Evolutionary conservation across 2,329 filamentous ascomycete species (phyloP).

Genomic region (Arachnomyces sp.): DNA sequence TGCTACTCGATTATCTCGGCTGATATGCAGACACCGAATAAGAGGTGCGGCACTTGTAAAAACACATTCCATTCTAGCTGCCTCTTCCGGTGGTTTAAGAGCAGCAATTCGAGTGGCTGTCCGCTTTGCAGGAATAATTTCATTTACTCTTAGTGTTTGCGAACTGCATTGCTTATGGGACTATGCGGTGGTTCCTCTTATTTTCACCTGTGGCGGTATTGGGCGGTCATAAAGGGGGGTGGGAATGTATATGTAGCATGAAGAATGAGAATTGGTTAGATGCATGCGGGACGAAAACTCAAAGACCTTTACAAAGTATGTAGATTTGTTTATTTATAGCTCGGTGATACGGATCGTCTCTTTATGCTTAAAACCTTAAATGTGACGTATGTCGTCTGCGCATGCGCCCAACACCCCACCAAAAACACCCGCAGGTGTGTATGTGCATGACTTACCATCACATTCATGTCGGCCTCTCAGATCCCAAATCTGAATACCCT

Average conservation of each 20-base stretch:
- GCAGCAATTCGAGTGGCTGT: conserved; percentile 82
- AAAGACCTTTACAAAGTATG: too few species aligned
- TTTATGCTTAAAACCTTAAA: too few species aligned
- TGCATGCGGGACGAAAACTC: too few species aligned
- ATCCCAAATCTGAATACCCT: conserved; percentile 72
- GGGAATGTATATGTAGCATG: too few species aligned
- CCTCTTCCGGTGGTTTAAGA: conserved; percentile 95
- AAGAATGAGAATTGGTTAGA: too few species aligned
- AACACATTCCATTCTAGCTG: conserved; percentile 86
- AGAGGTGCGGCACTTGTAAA: conserved; percentile 84
- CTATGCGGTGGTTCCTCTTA: too few species aligned
- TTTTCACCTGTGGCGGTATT: too few species aligned
- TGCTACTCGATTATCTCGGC: conserved; percentile 90
- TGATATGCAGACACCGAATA: conserved; percentile 84
- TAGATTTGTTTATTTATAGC: too few species aligned
- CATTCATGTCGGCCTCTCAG: conserved; percentile 57
- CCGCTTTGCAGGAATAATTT: conserved; percentile 89
- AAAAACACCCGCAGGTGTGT: conserved; percentile 1
- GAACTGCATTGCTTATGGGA: too few species aligned
- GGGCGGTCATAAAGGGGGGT: too few species aligned
- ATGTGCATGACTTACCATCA: conserved; percentile 8
- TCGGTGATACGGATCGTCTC: too few species aligned
- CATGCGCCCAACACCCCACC: conserved; percentile 4
- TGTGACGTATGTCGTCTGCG: too few species aligned
- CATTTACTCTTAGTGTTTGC: conserved; percentile 42